Base-by-base conservation (phyloP, 1,284 basidiomycete species). In the Testicularia cyperi region DNA sequence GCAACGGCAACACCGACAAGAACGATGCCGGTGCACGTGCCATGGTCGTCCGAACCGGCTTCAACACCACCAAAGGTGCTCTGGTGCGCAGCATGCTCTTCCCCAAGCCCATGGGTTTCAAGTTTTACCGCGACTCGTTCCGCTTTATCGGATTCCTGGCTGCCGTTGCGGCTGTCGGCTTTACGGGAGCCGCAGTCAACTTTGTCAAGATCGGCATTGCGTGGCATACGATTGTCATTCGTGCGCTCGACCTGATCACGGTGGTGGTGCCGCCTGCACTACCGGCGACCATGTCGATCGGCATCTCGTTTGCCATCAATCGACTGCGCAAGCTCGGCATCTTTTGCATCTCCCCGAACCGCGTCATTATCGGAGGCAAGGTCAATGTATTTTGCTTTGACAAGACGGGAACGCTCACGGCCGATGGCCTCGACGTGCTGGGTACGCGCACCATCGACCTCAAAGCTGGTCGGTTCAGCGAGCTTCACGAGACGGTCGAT, bases 311-410 rank as follows among this genome's bases (percentile, higher is more conserved):
- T 71, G 90, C 95, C 26, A 90, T 98, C 52, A 81, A 84, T 29
- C 86, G 95, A 23, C 83, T 99, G 21, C 87, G 92, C 46, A 90
- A 88, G 74, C 80, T 82, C 4, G 90, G 89, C 23, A 89, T 99
- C 51, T 98, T 90, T 80, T 99, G 95, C 77, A 97, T 97, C 56
- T 92, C 94, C 5, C 95, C 95, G 0, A 95, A 88, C 67, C 82
- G 95, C 23, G 90, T 99, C 69, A 98, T 98, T 74, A 86, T 98
- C 38, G 91, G 86, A 3, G 95, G 95, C 23, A 95, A 96, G 79
- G 83, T 98, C 79, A 97, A 98, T 64, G 88, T 98, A 7, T 94
- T 92, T 70, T 97, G 92, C 78, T 99, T 99, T 72, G 95, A 99
- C 81, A 99, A 99, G 80, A 99, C 95, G 1, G 95, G 95, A 2